Percentiles rank a stretch among this genome's conserved stretches.
phyloP scores from a whole-genome alignment of 371 early-diverging fungal genomes.

The Lichtheimia ornata region DNA sequence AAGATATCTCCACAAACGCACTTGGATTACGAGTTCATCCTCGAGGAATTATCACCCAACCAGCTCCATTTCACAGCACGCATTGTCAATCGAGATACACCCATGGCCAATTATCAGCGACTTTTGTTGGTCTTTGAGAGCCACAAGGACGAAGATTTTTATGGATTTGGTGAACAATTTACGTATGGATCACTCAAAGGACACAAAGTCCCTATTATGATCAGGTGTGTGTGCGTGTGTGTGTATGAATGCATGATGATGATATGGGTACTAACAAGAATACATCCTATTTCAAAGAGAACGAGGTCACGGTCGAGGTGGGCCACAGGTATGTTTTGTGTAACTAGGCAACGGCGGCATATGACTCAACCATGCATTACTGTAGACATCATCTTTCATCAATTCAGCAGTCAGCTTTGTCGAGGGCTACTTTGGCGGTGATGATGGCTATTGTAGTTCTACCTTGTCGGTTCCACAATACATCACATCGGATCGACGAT shows the following conservation, averaged over 20 bases:
- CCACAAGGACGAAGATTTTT: slow-evolving; percentile 41
- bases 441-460: slow-evolving; percentile 36
- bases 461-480: slow-evolving; percentile 54
- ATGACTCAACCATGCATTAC: background rate
- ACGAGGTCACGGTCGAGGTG: slow-evolving; percentile 10
- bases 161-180: slow-evolving; percentile 56
- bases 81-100: slow-evolving; percentile 23
- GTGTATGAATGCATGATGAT: background rate
- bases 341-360: slow-evolving; percentile 1
- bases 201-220: slow-evolving; percentile 45
- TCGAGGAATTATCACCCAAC: slow-evolving; percentile 30
- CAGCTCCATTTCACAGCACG: slow-evolving; percentile 35
- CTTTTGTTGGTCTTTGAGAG: slow-evolving; percentile 29
- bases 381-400: slow-evolving; percentile 25
- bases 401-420: slow-evolving; percentile 34
- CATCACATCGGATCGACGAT: slow-evolving; percentile 45
- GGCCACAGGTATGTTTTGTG: slow-evolving; percentile 8
- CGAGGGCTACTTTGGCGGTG: slow-evolving; percentile 25
- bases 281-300: slow-evolving; percentile 2
- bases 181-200: slow-evolving; percentile 43
- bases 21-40: slow-evolving; percentile 21
- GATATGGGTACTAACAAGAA: background rate
- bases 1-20: slow-evolving; percentile 23
- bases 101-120: slow-evolving; percentile 32
- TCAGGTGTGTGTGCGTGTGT: slow-evolving; percentile 12